Evolutionary conservation across 1,284 basidiomycete genomes (phyloP), one percentile per base, ranked within the genome.

Genomic region (Apiotrichum domesticum): DNA sequence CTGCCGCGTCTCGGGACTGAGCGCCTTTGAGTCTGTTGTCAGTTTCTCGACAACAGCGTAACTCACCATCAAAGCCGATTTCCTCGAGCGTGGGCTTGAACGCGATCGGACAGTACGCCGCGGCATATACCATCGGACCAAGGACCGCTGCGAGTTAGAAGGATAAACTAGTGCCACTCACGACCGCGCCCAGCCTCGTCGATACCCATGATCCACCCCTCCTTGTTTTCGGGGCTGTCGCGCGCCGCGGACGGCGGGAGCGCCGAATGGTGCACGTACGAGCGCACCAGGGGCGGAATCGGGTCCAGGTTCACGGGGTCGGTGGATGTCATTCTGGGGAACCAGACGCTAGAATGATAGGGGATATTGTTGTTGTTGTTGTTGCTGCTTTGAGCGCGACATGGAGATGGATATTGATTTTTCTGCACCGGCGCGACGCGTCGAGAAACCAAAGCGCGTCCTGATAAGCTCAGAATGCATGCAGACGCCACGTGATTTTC

Each of bases 141-240:
- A 53, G 51, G 1, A 54, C 46, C 11, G 52, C 44, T 54, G 48
- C 10, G 21, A 43, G 54, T 66, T 43, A 64, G 55, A 35, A 0
- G 6, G 6, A 13, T 35, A 6, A 8, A 10, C 11, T 13, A 4
- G 7, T n/a, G 1, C 5, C 11, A 72, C 75, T 65, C 59, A 77
- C 75, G 95, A 0, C 96, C 95, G 58, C 95, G 82, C 1, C 95
- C 95, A 0, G 95, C 95, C 75, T 98, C 95, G 74, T 98, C 95
- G 6, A 98, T 92, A 40, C 95, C 95, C 55, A 98, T 85, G 51
- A 96, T 77, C 79, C 79, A 81, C 7, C 74, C 74, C 37, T 72
- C 73, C 44, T 87, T 76, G 57, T 62, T 62, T 32, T 35, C 54
- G 85, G 88, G n/a, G 84, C 84, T 0, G 32, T 51, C 59, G 13